phyloP scores from a whole-genome alignment of 2,329 filamentous ascomycete species.

The Pseudogymnoascus sp. region DNA sequence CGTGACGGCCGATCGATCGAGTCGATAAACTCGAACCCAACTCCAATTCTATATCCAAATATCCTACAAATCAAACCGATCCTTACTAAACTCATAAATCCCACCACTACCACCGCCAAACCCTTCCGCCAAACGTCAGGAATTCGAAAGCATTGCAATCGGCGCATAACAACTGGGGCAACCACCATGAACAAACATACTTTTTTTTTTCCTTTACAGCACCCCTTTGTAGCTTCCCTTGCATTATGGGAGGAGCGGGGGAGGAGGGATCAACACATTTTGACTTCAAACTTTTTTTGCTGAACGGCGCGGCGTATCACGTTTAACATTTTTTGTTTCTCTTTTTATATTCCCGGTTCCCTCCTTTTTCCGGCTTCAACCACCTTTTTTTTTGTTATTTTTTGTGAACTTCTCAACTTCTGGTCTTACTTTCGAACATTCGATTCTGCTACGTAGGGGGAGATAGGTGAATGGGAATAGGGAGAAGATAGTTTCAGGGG shows the following conservation, averaged over 20 bases:
- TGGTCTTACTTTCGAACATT: constrained; percentile 4
- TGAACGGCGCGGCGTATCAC: neutral
- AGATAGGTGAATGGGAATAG: neutral
- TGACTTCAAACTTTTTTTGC: neutral
- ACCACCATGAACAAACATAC: constrained; percentile 1
- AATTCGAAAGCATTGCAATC: constrained; percentile 9
- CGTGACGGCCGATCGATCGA: neutral
- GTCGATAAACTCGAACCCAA: neutral
- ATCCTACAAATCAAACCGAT: constrained; percentile 1
- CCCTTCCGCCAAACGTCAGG: neutral
- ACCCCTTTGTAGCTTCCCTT: neutral
- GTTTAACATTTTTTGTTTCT: neutral
- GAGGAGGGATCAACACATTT: constrained; percentile 1
- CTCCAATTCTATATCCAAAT: neutral
- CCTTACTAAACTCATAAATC: constrained; percentile 1
- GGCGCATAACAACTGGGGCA: constrained; percentile 3
- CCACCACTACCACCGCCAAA: neutral
- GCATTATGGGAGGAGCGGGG: neutral
- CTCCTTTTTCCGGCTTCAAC: neutral
- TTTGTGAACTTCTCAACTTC: neutral
- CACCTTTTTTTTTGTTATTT: neutral
- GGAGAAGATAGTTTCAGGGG: neutral
- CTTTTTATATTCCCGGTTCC: neutral
- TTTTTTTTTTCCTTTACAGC: neutral
- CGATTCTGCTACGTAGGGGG: constrained; percentile 2